Percentiles rank a stretch among this genome's conserved stretches.
These are phyloP conservation scores for Colletotrichum gloeosporioides DNA, from an alignment of 2,329 filamentous ascomycete genomes.

Conservation along the genomic window DNA sequence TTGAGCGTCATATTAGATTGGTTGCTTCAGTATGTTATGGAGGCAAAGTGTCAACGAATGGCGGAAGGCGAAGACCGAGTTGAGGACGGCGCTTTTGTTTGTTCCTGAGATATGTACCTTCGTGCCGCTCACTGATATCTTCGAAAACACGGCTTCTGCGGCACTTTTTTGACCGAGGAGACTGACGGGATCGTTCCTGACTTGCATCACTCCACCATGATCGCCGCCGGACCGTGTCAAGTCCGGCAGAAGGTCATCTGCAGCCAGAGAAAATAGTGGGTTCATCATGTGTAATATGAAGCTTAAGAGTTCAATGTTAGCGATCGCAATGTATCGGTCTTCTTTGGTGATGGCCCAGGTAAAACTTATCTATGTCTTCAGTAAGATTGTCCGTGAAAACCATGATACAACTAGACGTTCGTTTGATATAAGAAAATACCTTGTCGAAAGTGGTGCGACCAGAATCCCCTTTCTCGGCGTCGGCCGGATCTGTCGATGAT, in stretches of 20 bases:
- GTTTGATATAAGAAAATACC: neutral
- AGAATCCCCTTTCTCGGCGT: neutral
- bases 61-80: rapidly evolving
- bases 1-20: neutral
- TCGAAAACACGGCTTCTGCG: neutral
- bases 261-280: neutral
- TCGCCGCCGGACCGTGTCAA: neutral
- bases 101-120: neutral
- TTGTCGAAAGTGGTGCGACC: neutral
- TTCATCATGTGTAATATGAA: neutral
- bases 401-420: no score
- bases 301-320: neutral
- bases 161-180: neutral
- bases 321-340: neutral
- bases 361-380: rapidly evolving
- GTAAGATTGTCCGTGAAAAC: rapidly evolving
- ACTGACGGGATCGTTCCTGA: neutral
- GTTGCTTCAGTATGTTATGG: neutral
- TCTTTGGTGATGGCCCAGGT: neutral
- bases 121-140: neutral
- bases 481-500: neutral
- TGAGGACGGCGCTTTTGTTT: neutral
- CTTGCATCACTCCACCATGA: neutral
- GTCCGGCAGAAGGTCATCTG: neutral
- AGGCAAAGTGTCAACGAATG: rapidly evolving